Conservation (phyloP, 306 rosid genomes). For the Malus asiatica region DNA sequence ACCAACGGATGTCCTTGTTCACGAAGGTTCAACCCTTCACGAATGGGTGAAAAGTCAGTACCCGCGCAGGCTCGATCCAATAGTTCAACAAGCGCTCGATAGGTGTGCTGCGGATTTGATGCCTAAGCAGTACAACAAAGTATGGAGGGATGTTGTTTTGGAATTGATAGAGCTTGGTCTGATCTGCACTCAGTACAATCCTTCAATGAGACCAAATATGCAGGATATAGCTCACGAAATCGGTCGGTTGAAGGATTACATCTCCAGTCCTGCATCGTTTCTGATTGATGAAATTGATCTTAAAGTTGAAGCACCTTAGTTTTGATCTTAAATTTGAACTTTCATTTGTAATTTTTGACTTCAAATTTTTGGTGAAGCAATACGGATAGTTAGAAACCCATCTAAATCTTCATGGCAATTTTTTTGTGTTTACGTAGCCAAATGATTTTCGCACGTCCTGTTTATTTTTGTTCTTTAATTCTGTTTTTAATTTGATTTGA, state of each 20-base stretch:
- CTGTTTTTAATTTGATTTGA: neutral
- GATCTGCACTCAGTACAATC: conserved; percentile 63
- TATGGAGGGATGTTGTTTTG: conserved; percentile 42
- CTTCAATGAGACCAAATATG: conserved; percentile 82
- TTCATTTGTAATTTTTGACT: neutral
- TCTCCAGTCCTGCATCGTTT: conserved; percentile 33
- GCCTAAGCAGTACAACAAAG: conserved; percentile 20
- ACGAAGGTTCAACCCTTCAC: conserved; percentile 70
- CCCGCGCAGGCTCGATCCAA: conserved; percentile 39
- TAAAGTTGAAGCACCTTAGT: conserved; percentile 4
- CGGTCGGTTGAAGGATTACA: conserved; percentile 60
- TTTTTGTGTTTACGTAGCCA: no score
- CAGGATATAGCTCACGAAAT: conserved; percentile 66
- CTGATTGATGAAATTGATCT: conserved; percentile 21
- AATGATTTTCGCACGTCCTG: no score
- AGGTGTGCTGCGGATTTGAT: conserved; percentile 27
- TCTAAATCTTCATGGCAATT: no score
- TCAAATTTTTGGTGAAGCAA: neutral
- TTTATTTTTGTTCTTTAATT: no score
- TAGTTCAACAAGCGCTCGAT: conserved; percentile 49
- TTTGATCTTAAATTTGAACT: neutral
- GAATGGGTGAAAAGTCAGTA: conserved; percentile 75
- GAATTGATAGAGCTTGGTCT: conserved; percentile 79
- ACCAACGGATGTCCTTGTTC: conserved; percentile 61
- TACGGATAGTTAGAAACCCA: no score